phyloP scores from a whole-genome alignment of 1,139 yeast genomes.

The Suhomyces panamericanus region DNA sequence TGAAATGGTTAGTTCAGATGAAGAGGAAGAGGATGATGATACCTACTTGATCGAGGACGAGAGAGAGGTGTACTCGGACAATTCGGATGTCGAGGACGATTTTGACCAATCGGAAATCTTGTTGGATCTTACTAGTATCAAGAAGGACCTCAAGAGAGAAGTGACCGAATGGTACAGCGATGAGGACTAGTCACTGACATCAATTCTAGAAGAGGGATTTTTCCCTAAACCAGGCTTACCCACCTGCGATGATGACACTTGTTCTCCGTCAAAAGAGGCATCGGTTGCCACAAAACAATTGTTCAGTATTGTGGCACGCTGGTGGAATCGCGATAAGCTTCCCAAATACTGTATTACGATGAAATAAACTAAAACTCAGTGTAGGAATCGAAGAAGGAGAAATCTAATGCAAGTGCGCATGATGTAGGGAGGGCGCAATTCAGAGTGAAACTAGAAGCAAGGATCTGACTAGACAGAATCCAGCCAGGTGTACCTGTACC shows the following conservation, averaged over 20 bases:
- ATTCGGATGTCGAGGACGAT: slow-evolving; percentile 12
- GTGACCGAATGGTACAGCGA: slow-evolving; percentile 3
- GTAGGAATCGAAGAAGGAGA: too few species aligned
- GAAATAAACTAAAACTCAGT: background rate
- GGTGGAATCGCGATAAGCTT: slow-evolving; percentile 4
- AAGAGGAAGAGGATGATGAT: slow-evolving; percentile 31
- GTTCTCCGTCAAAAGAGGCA: background rate
- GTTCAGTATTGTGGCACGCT: slow-evolving; percentile 5
- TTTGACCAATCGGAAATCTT: slow-evolving; percentile 17
- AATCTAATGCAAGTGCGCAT: background rate
- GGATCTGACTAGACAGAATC: background rate
- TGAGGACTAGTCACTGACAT: slow-evolving; percentile 14
- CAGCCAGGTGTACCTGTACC: too few species aligned
- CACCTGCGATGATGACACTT: background rate
- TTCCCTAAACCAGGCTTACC: background rate
- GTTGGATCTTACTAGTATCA: slow-evolving; percentile 7
- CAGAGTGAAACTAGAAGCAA: background rate
- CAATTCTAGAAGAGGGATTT: background rate
- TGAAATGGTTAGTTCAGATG: slow-evolving; percentile 19
- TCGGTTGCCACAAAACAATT: slow-evolving; percentile 3
- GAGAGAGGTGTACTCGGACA: slow-evolving; percentile 14
- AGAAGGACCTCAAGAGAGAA: slow-evolving; percentile 14
- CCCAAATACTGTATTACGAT: background rate
- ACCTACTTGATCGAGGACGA: slow-evolving; percentile 24
- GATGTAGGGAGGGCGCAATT: slow-evolving; percentile 2